Evolutionary conservation across 306 rosid genomes (phyloP), one percentile per base, ranked within the genome.

Genomic region (Herpetospermum pedunculosum): DNA sequence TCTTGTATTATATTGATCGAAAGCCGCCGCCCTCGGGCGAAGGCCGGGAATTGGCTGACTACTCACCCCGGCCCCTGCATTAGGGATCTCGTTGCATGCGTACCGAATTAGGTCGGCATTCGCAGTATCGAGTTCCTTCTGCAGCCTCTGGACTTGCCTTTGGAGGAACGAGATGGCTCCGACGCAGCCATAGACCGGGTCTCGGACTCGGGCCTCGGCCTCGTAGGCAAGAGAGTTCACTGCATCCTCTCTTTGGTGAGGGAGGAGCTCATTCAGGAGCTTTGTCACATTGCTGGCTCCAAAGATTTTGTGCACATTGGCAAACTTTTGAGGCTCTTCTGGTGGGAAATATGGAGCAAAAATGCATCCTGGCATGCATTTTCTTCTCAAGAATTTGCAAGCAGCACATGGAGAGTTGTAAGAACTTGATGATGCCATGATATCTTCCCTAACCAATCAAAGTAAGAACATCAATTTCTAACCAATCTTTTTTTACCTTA

Each of bases 261-360:
- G 95, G 13, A 90, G 92, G 28, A 91, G 92, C 21, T 94, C 99
- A 64, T 94, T 94, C 1, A 94, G 99, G 40, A 94, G 96, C 88
- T 94, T 94, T 0, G 96, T 94, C 9, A 94, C 97, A 54, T 94
- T 94, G 87, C 99, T 94, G 1, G 99, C 99, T 1, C 99, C 99
- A 28, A 94, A 94, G 30, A 94, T 94, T 68, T 89, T 94, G 96
- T 94, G 99, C 2, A 94, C 99, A 74, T 94, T 91, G 43, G 96
- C 86, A 26, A 94, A 94, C 47, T 94, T 94, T 40, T 94, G 97
- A 21, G 99, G 97, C 83, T 94, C 99, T 81, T 94, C 99, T 1
- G 99, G 99, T 23, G 99, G 99, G 75, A 94, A 94, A 75, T 91
- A 91, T 0, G 97, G 96, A 4, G 99, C 96, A 76, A 94, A 94